Base-by-base conservation (phyloP, 179 eudicot genomes). In the Spergularia azorica region DNA sequence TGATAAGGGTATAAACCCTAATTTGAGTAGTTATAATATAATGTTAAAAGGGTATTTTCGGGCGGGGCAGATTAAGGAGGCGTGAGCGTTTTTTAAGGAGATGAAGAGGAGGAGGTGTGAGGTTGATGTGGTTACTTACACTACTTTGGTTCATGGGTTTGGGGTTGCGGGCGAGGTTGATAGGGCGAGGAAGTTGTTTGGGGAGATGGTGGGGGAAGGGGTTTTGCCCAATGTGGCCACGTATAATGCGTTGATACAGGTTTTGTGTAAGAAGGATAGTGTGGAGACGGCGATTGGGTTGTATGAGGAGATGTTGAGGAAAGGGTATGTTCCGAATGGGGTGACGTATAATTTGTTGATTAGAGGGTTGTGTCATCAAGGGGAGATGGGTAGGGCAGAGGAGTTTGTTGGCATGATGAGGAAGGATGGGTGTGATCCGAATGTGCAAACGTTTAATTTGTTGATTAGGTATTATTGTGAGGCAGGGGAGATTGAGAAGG, bases 221-320 rank as follows among this genome's bases (percentile, higher is more conserved):
- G 86, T 93, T 64, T 88, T 93, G 76, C 99, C 99, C 9, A 85
- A 92, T 6, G 89, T 91, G 38, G 91, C 92, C 0, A 93, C 97
- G 16, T 93, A 91, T 67, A 95, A 90, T 86, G 99, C 97, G 12
- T 83, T 95, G 75, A 93, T 95, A 77, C 99, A 95, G 67, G 91
- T 91, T 63, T 74, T 95, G 81, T 95, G 97, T 72, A 95, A 90
- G 90, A 95, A 95, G 76, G 97, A 93, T 69, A 84, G 74, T 77
- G 89, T 95, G 50, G 92, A 89, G 59, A 90, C 84, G 78, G 99
- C 95, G 2, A 48, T 88, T 0, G 71, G 67, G 41, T 79, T 85
- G 77, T 91, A 88, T 60, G 90, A 91, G 67, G 92, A 95, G 78
- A 95, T 93, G 99, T 15, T 83, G 51, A 84, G 79, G 80, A 95